Evolutionary conservation across 768 basidiomycete species (phyloP).

Genomic region (Trametes meyenii): DNA sequence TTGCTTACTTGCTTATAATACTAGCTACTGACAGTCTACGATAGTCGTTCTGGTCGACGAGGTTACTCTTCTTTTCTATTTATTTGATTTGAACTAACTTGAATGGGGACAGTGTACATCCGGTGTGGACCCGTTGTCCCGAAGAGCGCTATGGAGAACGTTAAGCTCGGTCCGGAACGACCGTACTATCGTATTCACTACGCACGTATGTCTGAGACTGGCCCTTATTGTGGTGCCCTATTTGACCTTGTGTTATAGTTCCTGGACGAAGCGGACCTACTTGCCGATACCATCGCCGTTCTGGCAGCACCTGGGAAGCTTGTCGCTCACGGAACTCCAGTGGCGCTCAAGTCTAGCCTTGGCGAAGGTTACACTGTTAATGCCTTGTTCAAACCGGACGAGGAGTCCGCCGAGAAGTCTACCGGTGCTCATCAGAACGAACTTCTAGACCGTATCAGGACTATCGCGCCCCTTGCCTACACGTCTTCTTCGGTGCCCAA

Average conservation of each 20-base stretch:
- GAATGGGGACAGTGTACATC: conserved; percentile 58
- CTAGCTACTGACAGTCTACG: background rate
- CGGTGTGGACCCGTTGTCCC: conserved; percentile 80
- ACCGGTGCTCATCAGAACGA: conserved; percentile 31
- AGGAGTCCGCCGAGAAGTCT: conserved; percentile 21
- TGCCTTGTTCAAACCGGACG: conserved; percentile 47
- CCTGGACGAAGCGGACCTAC: conserved; percentile 77
- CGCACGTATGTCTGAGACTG: conserved; percentile 54
- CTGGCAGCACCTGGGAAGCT: conserved; percentile 75
- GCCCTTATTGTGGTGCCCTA: background rate
- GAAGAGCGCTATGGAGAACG: conserved; percentile 77
- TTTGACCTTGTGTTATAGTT: conserved; percentile 45
- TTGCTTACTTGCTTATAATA: background rate
- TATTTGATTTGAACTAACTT: background rate
- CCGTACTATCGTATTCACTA: conserved; percentile 75
- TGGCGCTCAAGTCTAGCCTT: conserved; percentile 68
- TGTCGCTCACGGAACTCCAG: conserved; percentile 73
- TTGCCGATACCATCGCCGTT: conserved; percentile 77
- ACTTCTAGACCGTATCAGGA: conserved; percentile 17
- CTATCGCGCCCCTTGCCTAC: conserved; percentile 48
- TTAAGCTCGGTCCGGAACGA: conserved; percentile 67
- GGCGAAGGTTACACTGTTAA: conserved; percentile 71
- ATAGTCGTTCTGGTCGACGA: conserved; percentile 32
- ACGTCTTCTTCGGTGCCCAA: conserved; percentile 45
- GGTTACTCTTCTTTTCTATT: conserved; percentile 8